A percentile compares a stretch with the other conserved stretches of the same genome.
Conservation (phyloP, 2,329 filamentous ascomycete genomes). For the Scedosporium dehoogii region DNA sequence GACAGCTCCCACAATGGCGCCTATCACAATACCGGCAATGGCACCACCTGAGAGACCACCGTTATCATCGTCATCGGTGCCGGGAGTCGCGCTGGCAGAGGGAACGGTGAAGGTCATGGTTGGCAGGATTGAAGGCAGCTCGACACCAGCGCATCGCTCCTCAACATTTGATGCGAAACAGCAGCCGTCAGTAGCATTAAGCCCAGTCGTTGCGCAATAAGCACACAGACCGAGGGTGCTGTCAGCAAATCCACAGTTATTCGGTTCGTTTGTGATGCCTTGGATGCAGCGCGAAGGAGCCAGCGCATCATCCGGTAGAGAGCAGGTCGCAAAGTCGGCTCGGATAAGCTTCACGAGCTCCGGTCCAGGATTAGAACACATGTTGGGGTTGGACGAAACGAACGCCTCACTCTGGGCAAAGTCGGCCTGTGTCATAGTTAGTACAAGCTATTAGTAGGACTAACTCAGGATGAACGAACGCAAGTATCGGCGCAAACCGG, state of each 20-base stretch:
- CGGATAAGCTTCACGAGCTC: constrained; percentile 69
- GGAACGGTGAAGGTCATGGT: constrained; percentile 50
- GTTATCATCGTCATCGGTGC: constrained; percentile 13
- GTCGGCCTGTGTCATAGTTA: constrained; percentile 49
- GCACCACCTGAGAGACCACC: constrained; percentile 63
- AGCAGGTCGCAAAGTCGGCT: constrained; percentile 86
- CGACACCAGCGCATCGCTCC: constrained; percentile 62
- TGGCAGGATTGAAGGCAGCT: constrained; percentile 64
- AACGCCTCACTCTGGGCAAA: constrained; percentile 83
- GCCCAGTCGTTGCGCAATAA: constrained; percentile 74
- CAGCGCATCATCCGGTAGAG: constrained; percentile 70
- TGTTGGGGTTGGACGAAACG: constrained; percentile 60
- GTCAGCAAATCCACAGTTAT: constrained; percentile 76
- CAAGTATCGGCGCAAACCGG: constrained; percentile 88
- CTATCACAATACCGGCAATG: constrained; percentile 85
- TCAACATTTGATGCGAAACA: constrained; percentile 77
- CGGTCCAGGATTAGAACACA: constrained; percentile 58
- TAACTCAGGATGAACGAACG: constrained; percentile 21
- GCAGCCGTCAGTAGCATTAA: constrained; percentile 91
- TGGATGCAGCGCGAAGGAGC: constrained; percentile 62
- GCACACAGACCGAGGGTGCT: constrained; percentile 70
- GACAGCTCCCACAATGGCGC: constrained; percentile 60
- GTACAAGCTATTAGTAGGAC: neutral
- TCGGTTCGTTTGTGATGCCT: constrained; percentile 68
- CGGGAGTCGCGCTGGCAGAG: constrained; percentile 25